These are phyloP conservation scores for Phaffia australis DNA, from an alignment of 768 basidiomycete species.

Conservation along the genomic window DNA sequence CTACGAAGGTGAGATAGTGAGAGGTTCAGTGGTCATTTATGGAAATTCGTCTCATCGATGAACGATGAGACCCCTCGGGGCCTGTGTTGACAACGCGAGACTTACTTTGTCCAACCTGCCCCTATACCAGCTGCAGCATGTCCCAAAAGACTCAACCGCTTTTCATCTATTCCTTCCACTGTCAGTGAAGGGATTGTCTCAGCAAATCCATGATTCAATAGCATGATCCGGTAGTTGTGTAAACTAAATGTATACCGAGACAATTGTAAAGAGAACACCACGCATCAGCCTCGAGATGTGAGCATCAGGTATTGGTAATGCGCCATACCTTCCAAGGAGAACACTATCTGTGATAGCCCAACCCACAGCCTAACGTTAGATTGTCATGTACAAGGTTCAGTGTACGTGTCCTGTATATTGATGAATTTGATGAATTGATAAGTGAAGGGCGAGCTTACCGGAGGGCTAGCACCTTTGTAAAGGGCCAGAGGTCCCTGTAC, in stretches of 20 bases:
- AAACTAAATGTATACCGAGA: slow-evolving; percentile 28
- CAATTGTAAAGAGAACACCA: not conserved
- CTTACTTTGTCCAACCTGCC: slow-evolving; percentile 39
- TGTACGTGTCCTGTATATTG: slow-evolving; percentile 28
- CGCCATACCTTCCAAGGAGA: slow-evolving; percentile 36
- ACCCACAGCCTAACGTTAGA: slow-evolving; percentile 35
- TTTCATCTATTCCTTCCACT: slow-evolving; percentile 10
- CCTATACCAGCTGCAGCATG: slow-evolving; percentile 35
- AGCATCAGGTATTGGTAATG: not conserved
- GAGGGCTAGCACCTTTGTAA: slow-evolving; percentile 14
- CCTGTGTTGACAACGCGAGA: not conserved
- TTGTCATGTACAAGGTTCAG: slow-evolving; percentile 35
- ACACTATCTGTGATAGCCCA: slow-evolving; percentile 39
- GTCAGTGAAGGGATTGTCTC: slow-evolving; percentile 27
- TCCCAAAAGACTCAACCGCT: slow-evolving; percentile 33
- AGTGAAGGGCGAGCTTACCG: slow-evolving; percentile 27
- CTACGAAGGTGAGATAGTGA: slow-evolving; percentile 36
- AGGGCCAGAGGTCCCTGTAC: slow-evolving; percentile 23
- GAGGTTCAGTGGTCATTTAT: not conserved
- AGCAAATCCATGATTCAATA: slow-evolving; percentile 32
- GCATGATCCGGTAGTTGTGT: slow-evolving; percentile 35
- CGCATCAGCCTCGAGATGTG: not conserved
- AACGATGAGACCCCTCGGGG: not conserved
- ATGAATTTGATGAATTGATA: not conserved
- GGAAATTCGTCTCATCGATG: not conserved